Evolutionary conservation across 805 yeast species (phyloP), one percentile per base, ranked within the genome.

Genomic region (Candida ovalis): DNA sequence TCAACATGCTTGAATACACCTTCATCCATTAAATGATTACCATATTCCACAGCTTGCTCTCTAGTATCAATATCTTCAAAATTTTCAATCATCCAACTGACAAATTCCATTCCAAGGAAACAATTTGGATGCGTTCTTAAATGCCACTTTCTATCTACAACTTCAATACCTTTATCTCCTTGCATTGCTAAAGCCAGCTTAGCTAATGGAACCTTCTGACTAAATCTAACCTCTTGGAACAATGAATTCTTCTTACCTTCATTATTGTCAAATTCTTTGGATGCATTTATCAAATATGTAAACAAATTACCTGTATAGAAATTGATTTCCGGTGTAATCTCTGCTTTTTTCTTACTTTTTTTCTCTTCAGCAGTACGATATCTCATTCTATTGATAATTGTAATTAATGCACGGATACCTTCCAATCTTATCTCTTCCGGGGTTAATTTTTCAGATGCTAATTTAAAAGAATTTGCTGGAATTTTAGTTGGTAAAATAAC

Each of bases 371-470:
- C 64, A 0, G 81, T 66, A 43, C 68, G 68, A 54, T 76, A 76
- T 41, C 75, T 71, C 2, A 84, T 78, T 52, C 82, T 75, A 53
- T 84, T 83, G 13, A 90, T 77, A 25, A 78, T 66, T 1, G 80
- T 72, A 49, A 84, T 84, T 51, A 88, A 68, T 41, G 82, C 80
- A 40, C 92, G 72, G 19, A 92, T 70, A 0, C 98, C 99, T 63
- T 92, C 98, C n/a, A 92, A 76, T 47, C 96, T 70, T n/a, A 86
- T 78, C 65, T 92, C 98, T 61, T 92, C 99, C 2, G 85, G 82
- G 0, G 81, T 78, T 44, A 91, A 70, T 23, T 76, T 74, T 56
- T 88, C 96, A 52, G 76, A 78, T 1, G 61, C 61, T 6, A 65
- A 44, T 9, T 61, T 62, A 67, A 53, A 68, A 49, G 75, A 72